phyloP scores from a whole-genome alignment of 2,329 filamentous ascomycete species.

The Claviceps paspali region DNA sequence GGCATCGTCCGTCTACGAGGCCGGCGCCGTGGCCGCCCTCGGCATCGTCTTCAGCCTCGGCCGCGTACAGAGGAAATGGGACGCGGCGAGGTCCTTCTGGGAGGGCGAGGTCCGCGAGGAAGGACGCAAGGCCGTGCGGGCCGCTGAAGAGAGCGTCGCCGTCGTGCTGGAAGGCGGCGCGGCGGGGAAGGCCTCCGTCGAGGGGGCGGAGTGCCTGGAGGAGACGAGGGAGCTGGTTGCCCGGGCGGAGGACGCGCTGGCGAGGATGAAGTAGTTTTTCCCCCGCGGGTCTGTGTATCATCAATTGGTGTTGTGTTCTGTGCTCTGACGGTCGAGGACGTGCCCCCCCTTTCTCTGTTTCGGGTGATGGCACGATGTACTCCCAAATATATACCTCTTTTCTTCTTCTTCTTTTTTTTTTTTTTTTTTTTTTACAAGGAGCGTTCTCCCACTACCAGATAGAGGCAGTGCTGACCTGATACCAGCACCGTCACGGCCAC shows the following conservation, averaged over 20 bases:
- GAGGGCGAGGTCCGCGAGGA: conserved; percentile 53
- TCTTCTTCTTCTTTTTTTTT: too few relatives aligned
- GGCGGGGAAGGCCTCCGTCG: conserved; percentile 7
- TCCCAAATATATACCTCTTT: too few relatives aligned
- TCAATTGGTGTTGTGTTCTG: not conserved
- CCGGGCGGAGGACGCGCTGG: conserved; percentile 34
- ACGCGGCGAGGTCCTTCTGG: conserved; percentile 44
- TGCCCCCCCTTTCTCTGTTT: too few relatives aligned
- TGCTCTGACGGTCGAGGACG: too few relatives aligned
- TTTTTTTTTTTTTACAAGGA: too few relatives aligned
- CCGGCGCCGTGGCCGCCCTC: conserved; percentile 44
- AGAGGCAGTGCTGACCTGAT: too few relatives aligned
- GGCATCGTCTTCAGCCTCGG: conserved; percentile 44
- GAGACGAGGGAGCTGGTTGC: conserved; percentile 28
- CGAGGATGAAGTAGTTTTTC: conserved; percentile 26
- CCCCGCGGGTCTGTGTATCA: not conserved
- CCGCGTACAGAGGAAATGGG: conserved; percentile 48
- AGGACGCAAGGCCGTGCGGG: conserved; percentile 45
- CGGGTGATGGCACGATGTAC: too few relatives aligned
- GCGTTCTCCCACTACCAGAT: too few relatives aligned
- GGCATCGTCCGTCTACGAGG: conserved; percentile 41
- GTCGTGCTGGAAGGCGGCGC: conserved; percentile 25
- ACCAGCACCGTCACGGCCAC: too few relatives aligned
- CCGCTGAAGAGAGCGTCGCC: conserved; percentile 36
- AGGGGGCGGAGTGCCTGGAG: conserved; percentile 17